A percentile compares a stretch with the other conserved stretches of the same genome.
Evolutionary conservation across 345 rosid genomes (phyloP).

Genomic region (Rhodomyrtus tomentosa): DNA sequence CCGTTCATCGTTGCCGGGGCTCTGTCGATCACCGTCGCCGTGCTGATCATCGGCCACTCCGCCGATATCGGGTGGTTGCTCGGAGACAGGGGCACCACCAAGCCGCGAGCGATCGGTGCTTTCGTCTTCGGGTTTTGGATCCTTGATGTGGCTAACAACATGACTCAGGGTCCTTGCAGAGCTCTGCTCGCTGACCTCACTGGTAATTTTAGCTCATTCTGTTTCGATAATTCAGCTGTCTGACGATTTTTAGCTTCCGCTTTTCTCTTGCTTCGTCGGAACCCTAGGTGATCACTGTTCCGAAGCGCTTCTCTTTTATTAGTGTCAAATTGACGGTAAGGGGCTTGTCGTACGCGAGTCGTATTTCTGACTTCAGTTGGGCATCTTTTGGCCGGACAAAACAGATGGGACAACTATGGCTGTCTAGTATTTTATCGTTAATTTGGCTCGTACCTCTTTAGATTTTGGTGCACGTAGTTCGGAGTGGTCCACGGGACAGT

Average conservation of each 20-base stretch:
- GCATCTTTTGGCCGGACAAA: neutral
- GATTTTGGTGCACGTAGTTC: neutral
- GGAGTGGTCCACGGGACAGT: neutral
- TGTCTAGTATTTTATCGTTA: neutral
- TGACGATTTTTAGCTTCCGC: neutral
- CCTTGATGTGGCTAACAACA: slow-evolving; percentile 82
- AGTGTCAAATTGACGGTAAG: neutral
- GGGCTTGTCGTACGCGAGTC: neutral
- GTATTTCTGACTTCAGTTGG: neutral
- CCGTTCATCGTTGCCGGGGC: slow-evolving; percentile 74
- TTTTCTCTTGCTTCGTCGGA: neutral
- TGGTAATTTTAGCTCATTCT: slow-evolving; percentile 25
- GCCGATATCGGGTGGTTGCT: slow-evolving; percentile 87
- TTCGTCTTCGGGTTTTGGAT: slow-evolving; percentile 92
- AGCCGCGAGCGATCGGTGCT: slow-evolving; percentile 66
- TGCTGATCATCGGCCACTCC: slow-evolving; percentile 63
- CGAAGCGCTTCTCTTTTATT: neutral
- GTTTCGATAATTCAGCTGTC: neutral
- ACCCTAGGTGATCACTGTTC: neutral
- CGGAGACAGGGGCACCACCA: slow-evolving; percentile 47
- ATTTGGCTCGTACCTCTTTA: neutral
- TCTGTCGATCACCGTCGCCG: slow-evolving; percentile 39
- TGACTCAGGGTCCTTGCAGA: slow-evolving; percentile 94
- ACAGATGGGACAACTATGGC: neutral
- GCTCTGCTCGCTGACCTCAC: slow-evolving; percentile 97